These are phyloP conservation scores for Chlorencoelia australis DNA, from an alignment of 2,329 filamentous ascomycete genomes.

Conservation along the genomic window DNA sequence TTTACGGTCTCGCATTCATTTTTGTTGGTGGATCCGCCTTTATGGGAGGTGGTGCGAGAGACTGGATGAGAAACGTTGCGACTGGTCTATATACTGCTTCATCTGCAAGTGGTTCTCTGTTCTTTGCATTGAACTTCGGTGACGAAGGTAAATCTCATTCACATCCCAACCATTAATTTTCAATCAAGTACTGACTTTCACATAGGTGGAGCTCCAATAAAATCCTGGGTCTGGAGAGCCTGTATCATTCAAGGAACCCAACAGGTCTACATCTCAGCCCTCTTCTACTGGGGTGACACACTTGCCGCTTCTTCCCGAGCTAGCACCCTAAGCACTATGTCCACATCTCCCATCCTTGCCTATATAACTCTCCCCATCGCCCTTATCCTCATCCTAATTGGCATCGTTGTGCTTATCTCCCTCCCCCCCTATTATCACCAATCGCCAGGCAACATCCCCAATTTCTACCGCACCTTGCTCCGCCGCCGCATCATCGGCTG, in stretches of 20 bases:
- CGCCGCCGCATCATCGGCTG: conserved; percentile 52
- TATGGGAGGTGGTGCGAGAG: conserved; percentile 46
- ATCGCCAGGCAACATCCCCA: conserved; percentile 50
- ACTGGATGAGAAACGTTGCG: conserved; percentile 42
- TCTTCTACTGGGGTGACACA: conserved; percentile 57
- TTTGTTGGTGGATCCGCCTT: too few species aligned
- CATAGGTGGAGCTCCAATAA: conserved; percentile 49
- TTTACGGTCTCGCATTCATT: conserved; percentile 54
- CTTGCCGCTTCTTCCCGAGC: conserved; percentile 38
- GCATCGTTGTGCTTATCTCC: conserved; percentile 44
- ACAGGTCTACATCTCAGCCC: conserved; percentile 51
- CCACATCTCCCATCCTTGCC: conserved; percentile 7
- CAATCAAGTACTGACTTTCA: too few species aligned
- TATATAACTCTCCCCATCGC: conserved; percentile 49
- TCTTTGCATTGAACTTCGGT: conserved; percentile 58
- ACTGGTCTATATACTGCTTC: conserved; percentile 51
- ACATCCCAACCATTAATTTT: too few species aligned
- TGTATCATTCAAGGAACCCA: conserved; percentile 56
- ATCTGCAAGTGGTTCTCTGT: conserved; percentile 51
- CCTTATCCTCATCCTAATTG: conserved; percentile 45
- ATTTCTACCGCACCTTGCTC: conserved; percentile 51
- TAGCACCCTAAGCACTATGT: conserved; percentile 17
- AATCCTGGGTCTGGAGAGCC: conserved; percentile 55
- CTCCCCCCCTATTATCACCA: conserved; percentile 57
- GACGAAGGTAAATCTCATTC: too few species aligned